These are phyloP conservation scores for Asterophora lycoperdoides DNA, from an alignment of 768 basidiomycete species.

Conservation along the genomic window DNA sequence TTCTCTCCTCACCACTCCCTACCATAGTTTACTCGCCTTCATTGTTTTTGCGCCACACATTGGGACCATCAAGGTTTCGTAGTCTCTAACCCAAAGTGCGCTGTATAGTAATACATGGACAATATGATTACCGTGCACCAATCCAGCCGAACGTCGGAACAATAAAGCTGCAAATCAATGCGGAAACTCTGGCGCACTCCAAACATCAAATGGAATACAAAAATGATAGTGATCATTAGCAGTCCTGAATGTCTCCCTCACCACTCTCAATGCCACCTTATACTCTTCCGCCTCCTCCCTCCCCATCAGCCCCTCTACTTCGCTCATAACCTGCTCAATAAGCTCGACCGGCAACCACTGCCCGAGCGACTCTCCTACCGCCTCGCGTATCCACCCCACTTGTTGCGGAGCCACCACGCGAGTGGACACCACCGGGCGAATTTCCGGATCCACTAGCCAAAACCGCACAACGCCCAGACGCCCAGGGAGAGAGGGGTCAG, in stretches of 20 bases:
- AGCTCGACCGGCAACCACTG: slow-evolving; percentile 41
- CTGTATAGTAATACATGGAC: too few species aligned
- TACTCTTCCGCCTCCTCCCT: slow-evolving; percentile 33
- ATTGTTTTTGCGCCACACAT: too few species aligned
- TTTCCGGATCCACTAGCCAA: slow-evolving; percentile 47
- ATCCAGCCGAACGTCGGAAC: too few species aligned
- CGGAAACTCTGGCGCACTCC: slow-evolving; percentile 26
- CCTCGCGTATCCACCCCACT: slow-evolving; percentile 37
- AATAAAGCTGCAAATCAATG: not conserved
- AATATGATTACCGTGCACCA: too few species aligned
- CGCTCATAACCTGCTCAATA: slow-evolving; percentile 35
- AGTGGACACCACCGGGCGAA: slow-evolving; percentile 38
- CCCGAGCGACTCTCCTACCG: slow-evolving; percentile 31
- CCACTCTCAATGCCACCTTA: slow-evolving; percentile 28
- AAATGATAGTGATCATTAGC: slow-evolving; percentile 44
- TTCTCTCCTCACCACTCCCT: not conserved
- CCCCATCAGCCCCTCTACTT: slow-evolving; percentile 37
- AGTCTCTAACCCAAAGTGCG: too few species aligned
- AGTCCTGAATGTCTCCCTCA: slow-evolving; percentile 32
- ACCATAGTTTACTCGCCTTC: too few species aligned
- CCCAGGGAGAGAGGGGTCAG: slow-evolving; percentile 38
- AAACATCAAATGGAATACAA: slow-evolving; percentile 48
- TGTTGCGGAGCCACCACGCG: slow-evolving; percentile 46
- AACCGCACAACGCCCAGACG: slow-evolving; percentile 40
- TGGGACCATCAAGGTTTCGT: too few species aligned